A percentile compares a stretch with the other conserved stretches of the same genome.
phyloP scores from a whole-genome alignment of 306 rosid species.

The Morella rubra region DNA sequence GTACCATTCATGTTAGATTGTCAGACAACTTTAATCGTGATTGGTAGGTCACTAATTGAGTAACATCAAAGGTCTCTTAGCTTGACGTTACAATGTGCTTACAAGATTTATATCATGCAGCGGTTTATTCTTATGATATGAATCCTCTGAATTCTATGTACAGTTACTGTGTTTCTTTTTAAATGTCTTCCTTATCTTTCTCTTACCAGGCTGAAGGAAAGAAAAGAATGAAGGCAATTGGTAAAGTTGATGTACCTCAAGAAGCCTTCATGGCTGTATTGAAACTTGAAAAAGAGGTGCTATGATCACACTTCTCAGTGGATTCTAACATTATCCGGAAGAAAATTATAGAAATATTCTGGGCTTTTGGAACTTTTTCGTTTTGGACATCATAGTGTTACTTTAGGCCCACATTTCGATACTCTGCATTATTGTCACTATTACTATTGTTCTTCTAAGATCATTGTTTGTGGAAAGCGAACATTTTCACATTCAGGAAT shows the following conservation, averaged over 20 bases:
- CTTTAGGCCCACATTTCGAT: too few species aligned
- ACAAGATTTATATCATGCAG: not conserved
- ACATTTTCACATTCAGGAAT: too few species aligned
- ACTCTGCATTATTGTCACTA: too few species aligned
- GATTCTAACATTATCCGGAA: slow-evolving; percentile 23
- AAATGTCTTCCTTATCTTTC: slow-evolving; percentile 13
- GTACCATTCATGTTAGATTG: not conserved
- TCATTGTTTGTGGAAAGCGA: too few species aligned
- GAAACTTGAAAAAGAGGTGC: slow-evolving; percentile 91
- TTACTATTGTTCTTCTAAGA: too few species aligned
- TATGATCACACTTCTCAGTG: slow-evolving; percentile 40
- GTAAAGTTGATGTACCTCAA: slow-evolving; percentile 93
- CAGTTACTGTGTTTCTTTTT: slow-evolving; percentile 8
- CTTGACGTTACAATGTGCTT: not conserved
- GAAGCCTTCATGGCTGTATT: slow-evolving; percentile 98
- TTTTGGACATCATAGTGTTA: too few species aligned
- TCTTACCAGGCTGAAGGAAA: slow-evolving; percentile 81
- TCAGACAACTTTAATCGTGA: not conserved
- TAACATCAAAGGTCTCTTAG: not conserved
- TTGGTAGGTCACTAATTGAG: too few species aligned
- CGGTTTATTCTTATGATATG: not conserved
- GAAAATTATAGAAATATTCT: slow-evolving; percentile 28
- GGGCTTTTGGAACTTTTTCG: too few species aligned
- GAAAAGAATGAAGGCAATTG: slow-evolving; percentile 92
- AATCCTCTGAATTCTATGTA: not conserved